These are phyloP conservation scores for Xerocomus cyaneibrunnescens DNA, from an alignment of 1,284 basidiomycete genomes.

Conservation along the genomic window DNA sequence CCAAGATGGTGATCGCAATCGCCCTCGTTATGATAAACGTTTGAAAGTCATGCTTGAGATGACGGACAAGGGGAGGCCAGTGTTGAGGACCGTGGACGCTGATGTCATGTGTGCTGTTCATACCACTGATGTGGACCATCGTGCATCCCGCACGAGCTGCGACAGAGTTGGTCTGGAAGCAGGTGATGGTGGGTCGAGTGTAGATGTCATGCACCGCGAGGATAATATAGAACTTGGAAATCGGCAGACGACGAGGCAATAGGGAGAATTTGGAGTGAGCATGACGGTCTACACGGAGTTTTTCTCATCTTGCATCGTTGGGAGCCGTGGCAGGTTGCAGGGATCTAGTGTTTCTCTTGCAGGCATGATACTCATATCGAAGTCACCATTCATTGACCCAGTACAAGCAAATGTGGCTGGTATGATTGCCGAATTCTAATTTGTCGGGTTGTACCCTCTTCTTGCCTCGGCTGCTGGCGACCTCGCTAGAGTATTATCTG, in stretches of 20 bases:
- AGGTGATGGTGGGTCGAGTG: not conserved
- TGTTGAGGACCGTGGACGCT: not conserved
- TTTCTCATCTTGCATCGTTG: too few species aligned
- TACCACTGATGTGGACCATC: not conserved
- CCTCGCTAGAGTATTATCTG: not conserved
- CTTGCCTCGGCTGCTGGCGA: not conserved
- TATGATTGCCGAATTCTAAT: too few species aligned
- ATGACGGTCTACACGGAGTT: too few species aligned
- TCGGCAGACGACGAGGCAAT: not conserved
- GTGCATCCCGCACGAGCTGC: not conserved
- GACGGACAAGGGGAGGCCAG: not conserved
- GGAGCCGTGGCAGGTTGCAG: too few species aligned
- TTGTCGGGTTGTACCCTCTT: too few species aligned
- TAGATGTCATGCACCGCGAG: too few species aligned
- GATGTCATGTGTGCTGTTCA: too few species aligned
- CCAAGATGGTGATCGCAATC: too few species aligned
- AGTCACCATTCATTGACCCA: too few species aligned
- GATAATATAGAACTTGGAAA: not conserved
- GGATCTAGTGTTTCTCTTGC: too few species aligned
- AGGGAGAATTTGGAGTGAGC: not conserved
- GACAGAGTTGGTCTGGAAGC: not conserved
- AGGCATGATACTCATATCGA: too few species aligned
- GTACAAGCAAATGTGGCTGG: too few species aligned
- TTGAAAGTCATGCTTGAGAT: not conserved
- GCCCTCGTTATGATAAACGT: not conserved